Conservation (phyloP, 2,329 filamentous ascomycete genomes). For the Coniella lustricola region DNA sequence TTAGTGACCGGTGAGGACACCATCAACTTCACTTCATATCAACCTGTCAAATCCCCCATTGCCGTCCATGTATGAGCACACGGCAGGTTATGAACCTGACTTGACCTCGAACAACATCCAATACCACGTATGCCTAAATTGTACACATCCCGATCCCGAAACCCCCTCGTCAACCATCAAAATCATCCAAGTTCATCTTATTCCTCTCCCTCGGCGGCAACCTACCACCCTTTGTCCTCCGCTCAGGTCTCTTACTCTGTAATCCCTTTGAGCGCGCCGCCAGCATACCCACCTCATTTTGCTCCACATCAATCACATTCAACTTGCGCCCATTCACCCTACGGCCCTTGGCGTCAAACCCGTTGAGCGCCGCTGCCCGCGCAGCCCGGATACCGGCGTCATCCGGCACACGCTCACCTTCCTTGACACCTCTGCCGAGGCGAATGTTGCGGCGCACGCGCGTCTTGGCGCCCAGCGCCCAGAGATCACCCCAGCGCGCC, state of each 20-base stretch:
- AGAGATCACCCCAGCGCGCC: slow-evolving; percentile 83
- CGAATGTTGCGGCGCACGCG: slow-evolving; percentile 55
- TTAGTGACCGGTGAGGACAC: too few species aligned
- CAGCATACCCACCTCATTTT: slow-evolving; percentile 30
- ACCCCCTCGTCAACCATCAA: neutral
- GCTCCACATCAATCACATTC: slow-evolving; percentile 34
- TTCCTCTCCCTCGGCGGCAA: slow-evolving; percentile 28
- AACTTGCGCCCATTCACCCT: slow-evolving; percentile 7
- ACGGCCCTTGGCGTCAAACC: neutral
- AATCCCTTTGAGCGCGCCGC: slow-evolving; percentile 30
- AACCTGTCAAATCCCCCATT: too few species aligned
- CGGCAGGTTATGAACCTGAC: too few species aligned
- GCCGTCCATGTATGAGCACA: too few species aligned
- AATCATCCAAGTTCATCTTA: slow-evolving; percentile 33
- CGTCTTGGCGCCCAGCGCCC: slow-evolving; percentile 92
- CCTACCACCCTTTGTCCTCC: slow-evolving; percentile 36
- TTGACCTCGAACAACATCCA: too few species aligned
- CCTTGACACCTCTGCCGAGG: slow-evolving; percentile 41
- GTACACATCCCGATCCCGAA: neutral
- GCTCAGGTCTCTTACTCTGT: slow-evolving; percentile 24
- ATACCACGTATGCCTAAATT: too few species aligned
- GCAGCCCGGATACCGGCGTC: slow-evolving; percentile 41
- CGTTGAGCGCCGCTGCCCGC: slow-evolving; percentile 18
- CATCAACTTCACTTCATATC: too few species aligned
- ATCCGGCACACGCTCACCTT: slow-evolving; percentile 22